Evolutionary conservation across 352 stramenopile genomes (phyloP), one percentile per base, ranked within the genome.

Genomic region (Phytopythium helicoides): DNA sequence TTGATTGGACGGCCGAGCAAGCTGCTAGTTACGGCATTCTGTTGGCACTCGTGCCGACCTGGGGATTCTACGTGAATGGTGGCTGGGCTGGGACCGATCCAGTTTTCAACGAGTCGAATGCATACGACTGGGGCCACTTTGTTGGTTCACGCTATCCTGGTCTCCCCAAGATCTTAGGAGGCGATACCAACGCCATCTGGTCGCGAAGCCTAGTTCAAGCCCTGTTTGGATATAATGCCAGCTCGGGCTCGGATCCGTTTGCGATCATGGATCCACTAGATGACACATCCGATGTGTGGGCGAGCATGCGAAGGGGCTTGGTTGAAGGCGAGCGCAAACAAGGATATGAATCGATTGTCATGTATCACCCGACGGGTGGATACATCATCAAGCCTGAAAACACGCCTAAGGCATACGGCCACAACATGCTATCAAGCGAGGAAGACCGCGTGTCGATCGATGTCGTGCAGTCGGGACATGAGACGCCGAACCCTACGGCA

Each of bases 21-120:
- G 60, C 54, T 14, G 60, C 60, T 1, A 68, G 60, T 14, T 64
- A 64, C 40, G 60, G 60, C 34, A 64, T 68, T 21, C 21, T 64
- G 14, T 46, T 64, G 1, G 54, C 40, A 7, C 22, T 44, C 9
- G 50, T 45, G 8, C 60, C 60, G 3, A 53, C 42, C 18, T 64
- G 55, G 60, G 60, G 60, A 1, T 55, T 52, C 26, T 64, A 54
- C 38, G 52, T 68, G 15, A 68, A 61, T 16, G 60, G 26, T 28
- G 38, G 50, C 31, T 49, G 50, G 42, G 36, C 33, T 39, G 45
- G 8, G n/a, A 56, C 50, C 11, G 37, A 12, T 21, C 50, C 50
- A 2, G 28, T 36, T 18, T 39, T 54, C 44, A 52, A 41, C 21
- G 58, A 28, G 33, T 51, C 37, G 10, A 21, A 38, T 11, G 50